Percentiles rank a stretch among this genome's conserved stretches.
Evolutionary conservation across 129 eudicot species (phyloP).

Genomic region (Ambrosia trifida): DNA sequence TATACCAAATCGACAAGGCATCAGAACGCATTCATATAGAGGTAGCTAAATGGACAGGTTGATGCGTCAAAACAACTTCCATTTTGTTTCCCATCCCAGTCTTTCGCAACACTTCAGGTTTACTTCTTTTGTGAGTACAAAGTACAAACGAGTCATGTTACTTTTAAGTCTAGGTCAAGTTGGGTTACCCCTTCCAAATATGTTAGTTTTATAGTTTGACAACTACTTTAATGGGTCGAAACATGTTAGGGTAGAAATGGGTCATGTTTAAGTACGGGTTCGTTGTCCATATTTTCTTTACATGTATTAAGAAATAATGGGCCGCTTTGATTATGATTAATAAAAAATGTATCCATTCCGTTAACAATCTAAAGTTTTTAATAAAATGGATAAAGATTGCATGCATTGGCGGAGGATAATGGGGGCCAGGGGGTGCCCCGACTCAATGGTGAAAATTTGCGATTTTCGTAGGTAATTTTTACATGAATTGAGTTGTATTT

Average conservation of each 20-base stretch:
- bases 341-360: not conserved
- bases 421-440: too few species aligned
- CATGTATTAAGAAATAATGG: not conserved
- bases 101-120: too few species aligned
- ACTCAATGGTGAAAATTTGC: too few species aligned
- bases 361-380: not conserved
- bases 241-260: not conserved
- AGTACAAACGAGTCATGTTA: not conserved
- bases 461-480: too few species aligned
- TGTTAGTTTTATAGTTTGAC: not conserved
- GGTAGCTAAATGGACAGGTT: not conserved
- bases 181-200: not conserved
- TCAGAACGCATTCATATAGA: conserved; percentile 7
- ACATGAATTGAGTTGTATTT: too few species aligned
- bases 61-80: not conserved
- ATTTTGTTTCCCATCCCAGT: too few species aligned
- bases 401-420: too few species aligned
- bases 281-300: not conserved
- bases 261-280: not conserved
- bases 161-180: not conserved
- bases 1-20: conserved; percentile 27
- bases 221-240: too few species aligned
- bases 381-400: not conserved
- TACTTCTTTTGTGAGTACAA: too few species aligned
- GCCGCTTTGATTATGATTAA: not conserved